phyloP scores from a whole-genome alignment of 176 grass and related monocot species.

The Phyllostachys edulis region DNA sequence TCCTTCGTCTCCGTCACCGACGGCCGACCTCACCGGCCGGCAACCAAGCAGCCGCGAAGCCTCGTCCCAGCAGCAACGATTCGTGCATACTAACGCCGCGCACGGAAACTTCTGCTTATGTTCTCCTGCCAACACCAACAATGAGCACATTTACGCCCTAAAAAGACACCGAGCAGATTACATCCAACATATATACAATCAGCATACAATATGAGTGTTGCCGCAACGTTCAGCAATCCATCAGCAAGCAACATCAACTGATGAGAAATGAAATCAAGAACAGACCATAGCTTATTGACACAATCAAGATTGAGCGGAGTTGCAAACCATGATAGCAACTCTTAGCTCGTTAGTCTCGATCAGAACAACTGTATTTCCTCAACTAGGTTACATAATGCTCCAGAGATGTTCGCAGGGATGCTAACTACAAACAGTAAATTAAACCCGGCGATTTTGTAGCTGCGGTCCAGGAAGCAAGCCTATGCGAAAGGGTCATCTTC shows the following conservation, averaged over 20 bases:
- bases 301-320: neutral
- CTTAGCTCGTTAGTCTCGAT: neutral
- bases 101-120: too few relatives aligned
- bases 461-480: neutral
- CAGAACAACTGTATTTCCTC: slow-evolving; percentile 13
- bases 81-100: too few relatives aligned
- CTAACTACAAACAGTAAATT: slow-evolving; percentile 3
- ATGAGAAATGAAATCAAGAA: neutral
- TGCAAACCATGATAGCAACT: neutral
- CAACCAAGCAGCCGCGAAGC: too few relatives aligned
- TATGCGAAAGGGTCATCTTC: slow-evolving; percentile 35
- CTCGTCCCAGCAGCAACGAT: too few relatives aligned
- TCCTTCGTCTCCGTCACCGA: too few relatives aligned
- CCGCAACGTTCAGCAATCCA: neutral
- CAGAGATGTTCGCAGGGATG: neutral
- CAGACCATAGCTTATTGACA: neutral
- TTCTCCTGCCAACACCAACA: too few relatives aligned
- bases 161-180: neutral
- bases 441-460: neutral
- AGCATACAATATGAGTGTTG: neutral
- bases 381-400: slow-evolving; percentile 1
- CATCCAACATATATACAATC: neutral
- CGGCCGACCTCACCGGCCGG: too few relatives aligned
- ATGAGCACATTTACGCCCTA: too few relatives aligned
- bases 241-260: neutral